A percentile compares a stretch with the other conserved stretches of the same genome.
phyloP scores from a whole-genome alignment of 192 early-diverging fungal species.

The Martensiomyces pterosporus region DNA sequence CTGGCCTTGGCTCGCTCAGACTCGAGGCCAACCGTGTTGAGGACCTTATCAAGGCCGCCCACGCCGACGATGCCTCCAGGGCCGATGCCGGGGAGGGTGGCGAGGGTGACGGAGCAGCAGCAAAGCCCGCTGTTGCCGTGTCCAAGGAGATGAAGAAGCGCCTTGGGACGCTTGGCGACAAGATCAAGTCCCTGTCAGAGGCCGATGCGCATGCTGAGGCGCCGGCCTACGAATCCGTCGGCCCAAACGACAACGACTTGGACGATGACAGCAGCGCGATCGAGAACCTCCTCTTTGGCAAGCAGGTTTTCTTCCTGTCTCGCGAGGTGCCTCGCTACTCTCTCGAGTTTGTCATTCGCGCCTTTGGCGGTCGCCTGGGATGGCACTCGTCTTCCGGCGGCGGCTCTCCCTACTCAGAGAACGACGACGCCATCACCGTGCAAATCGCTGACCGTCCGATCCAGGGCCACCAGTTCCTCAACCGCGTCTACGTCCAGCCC shows the following conservation, averaged over 20 bases:
- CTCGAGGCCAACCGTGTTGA: constrained; percentile 37
- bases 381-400: constrained; percentile 79
- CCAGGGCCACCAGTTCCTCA: constrained; percentile 56
- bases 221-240: constrained; percentile 22
- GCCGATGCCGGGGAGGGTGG: constrained; percentile 13
- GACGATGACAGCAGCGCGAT: constrained; percentile 43
- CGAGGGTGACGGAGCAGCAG: constrained; percentile 18
- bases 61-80: constrained; percentile 17
- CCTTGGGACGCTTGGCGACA: constrained; percentile 29
- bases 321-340: constrained; percentile 93
- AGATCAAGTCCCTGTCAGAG: constrained; percentile 29
- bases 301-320: constrained; percentile 76
- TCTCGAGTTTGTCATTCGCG: constrained; percentile 85
- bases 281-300: constrained; percentile 55
- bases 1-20: constrained; percentile 39
- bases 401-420: constrained; percentile 74
- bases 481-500: constrained; percentile 87
- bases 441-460: constrained; percentile 84
- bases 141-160: constrained; percentile 33
- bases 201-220: constrained; percentile 4
- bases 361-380: constrained; percentile 85
- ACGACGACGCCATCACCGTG: constrained; percentile 82
- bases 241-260: constrained; percentile 10
- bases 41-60: constrained; percentile 32
- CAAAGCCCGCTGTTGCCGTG: not conserved